Evolutionary conservation across 805 yeast genomes (phyloP).

Genomic region (Helenozyma baotianmanensis): DNA sequence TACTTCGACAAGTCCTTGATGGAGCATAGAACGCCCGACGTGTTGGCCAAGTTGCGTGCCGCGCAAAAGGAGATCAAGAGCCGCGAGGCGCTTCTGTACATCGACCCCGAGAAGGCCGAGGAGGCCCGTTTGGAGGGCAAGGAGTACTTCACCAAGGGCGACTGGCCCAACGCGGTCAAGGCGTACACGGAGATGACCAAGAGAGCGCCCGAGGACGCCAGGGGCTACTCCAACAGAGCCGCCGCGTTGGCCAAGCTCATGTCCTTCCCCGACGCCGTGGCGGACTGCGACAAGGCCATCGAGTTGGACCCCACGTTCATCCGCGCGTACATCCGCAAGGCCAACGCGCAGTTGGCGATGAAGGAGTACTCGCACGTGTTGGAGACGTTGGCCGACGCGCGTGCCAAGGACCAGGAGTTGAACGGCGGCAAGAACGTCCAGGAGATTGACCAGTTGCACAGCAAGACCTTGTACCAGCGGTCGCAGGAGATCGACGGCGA

Average conservation of each 20-base stretch:
- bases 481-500: conserved; percentile 82
- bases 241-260: conserved; percentile 91
- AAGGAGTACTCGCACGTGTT: conserved; percentile 78
- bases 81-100: conserved; percentile 70
- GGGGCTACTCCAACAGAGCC: conserved; percentile 97
- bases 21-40: conserved; percentile 95
- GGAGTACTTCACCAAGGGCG: conserved; percentile 80
- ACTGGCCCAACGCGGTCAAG: conserved; percentile 95
- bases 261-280: conserved; percentile 95
- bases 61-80: conserved; percentile 83
- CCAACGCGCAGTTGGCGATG: conserved; percentile 87
- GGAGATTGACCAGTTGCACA: conserved; percentile 79
- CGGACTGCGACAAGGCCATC: conserved; percentile 88
- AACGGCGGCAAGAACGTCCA: conserved; percentile 51
- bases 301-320: conserved; percentile 82
- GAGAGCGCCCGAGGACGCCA: conserved; percentile 94
- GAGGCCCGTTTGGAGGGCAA: conserved; percentile 92
- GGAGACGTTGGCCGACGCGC: conserved; percentile 77
- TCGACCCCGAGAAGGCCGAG: conserved; percentile 91
- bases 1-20: conserved; percentile 86
- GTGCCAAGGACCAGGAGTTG: conserved; percentile 63
- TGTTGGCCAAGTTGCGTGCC: conserved; percentile 77
- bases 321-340: conserved; percentile 96
- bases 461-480: conserved; percentile 74
- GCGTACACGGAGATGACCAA: conserved; percentile 94